A percentile compares a stretch with the other conserved stretches of the same genome.
Evolutionary conservation across 129 eudicot species (phyloP).

Genomic region (Centaurea solstitialis): DNA sequence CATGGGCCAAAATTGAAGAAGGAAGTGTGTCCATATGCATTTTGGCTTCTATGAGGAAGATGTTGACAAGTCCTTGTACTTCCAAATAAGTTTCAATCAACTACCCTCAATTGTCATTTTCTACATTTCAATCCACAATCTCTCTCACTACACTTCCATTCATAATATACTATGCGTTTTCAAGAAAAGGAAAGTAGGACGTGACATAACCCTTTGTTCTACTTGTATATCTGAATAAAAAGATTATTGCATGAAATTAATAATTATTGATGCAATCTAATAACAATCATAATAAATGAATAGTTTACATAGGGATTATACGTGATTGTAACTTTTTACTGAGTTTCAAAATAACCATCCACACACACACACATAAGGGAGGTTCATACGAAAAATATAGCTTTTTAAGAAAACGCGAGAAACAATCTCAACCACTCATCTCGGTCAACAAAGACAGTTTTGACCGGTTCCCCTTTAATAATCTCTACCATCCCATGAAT

Average conservation of each 20-base stretch:
- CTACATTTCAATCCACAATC: constrained; percentile 25
- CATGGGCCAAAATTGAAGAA: constrained; percentile 11
- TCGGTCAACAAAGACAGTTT: too few species aligned
- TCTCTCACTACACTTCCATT: constrained; percentile 13
- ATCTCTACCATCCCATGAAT: too few species aligned
- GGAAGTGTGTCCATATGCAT: constrained; percentile 24
- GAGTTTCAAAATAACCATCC: too few species aligned
- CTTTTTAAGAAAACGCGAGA: too few species aligned
- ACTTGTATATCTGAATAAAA: neutral
- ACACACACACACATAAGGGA: too few species aligned
- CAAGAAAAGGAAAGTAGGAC: constrained; percentile 33
- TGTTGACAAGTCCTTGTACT: constrained; percentile 42
- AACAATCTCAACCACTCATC: too few species aligned
- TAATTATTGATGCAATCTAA: too few species aligned
- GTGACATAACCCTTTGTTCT: constrained; percentile 22
- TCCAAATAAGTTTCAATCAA: constrained; percentile 16
- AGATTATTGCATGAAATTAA: neutral
- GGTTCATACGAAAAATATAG: too few species aligned
- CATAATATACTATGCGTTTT: constrained; percentile 6
- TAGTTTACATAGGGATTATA: too few species aligned
- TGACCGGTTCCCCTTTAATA: too few species aligned
- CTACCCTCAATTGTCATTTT: constrained; percentile 38
- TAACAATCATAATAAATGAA: too few species aligned
- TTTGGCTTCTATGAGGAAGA: constrained; percentile 31
- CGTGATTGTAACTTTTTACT: too few species aligned